phyloP scores from a whole-genome alignment of 2,329 filamentous ascomycete genomes.

The Pezicula carpinea region DNA sequence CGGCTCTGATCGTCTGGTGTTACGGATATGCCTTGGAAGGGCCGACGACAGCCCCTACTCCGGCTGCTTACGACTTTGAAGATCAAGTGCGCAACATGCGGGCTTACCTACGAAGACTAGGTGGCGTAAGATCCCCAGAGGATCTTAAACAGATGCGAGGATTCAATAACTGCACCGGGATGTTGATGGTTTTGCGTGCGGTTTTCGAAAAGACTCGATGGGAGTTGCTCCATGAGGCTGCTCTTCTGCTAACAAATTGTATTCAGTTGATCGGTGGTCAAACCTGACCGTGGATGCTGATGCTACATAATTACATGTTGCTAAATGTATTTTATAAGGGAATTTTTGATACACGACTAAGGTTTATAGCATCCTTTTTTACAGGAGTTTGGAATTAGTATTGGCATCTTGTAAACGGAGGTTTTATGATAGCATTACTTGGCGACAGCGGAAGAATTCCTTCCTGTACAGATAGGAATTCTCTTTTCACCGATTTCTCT shows the following conservation, averaged over 20 bases:
- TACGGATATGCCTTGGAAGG: constrained; percentile 92
- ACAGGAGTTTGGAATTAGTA: too few relatives aligned
- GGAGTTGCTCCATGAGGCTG: constrained; percentile 88
- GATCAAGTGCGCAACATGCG: constrained; percentile 76
- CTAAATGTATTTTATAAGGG: too few relatives aligned
- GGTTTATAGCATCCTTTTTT: too few relatives aligned
- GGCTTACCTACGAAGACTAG: constrained; percentile 68
- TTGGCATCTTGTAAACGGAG: too few relatives aligned
- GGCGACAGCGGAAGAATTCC: too few relatives aligned
- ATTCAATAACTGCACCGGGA: constrained; percentile 76
- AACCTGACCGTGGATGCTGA: too few relatives aligned
- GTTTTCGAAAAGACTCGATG: constrained; percentile 80
- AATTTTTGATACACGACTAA: too few relatives aligned
- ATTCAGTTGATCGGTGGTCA: constrained; percentile 46
- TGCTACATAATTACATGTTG: too few relatives aligned
- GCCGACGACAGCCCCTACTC: constrained; percentile 47
- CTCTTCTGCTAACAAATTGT: constrained; percentile 74
- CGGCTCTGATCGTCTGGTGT: constrained; percentile 87
- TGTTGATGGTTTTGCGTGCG: constrained; percentile 77
- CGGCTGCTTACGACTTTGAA: constrained; percentile 46
- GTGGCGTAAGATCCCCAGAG: constrained; percentile 67
- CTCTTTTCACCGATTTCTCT: too few relatives aligned
- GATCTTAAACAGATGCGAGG: constrained; percentile 70
- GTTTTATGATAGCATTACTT: too few relatives aligned
- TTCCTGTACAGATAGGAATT: too few relatives aligned